phyloP scores from a whole-genome alignment of 352 stramenopile species.

The Phytophthora sp. region DNA sequence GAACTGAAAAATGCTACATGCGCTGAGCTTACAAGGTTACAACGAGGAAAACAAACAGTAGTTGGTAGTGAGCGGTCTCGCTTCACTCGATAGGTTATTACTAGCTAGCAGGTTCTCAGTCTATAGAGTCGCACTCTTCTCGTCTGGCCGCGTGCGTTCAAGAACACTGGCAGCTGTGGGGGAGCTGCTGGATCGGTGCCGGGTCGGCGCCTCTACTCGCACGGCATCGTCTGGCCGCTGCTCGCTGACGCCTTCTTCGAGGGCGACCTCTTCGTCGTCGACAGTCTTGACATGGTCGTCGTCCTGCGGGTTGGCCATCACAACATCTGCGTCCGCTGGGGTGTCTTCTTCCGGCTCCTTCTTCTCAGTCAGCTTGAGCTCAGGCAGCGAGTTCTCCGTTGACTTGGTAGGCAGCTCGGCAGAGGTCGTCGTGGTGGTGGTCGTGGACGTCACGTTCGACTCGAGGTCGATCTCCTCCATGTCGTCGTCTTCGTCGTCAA shows the following conservation, averaged over 20 bases:
- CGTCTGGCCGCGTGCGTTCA: constrained; percentile 21
- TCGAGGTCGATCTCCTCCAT: constrained; percentile 43
- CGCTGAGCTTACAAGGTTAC: no score
- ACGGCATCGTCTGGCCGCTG: background rate
- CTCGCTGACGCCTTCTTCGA: constrained; percentile 17
- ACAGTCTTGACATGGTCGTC: constrained; percentile 22
- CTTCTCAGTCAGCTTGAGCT: constrained; percentile 14
- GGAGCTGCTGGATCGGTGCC: constrained; percentile 34
- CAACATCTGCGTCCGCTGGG: constrained; percentile 14
- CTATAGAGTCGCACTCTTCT: constrained; percentile 34
- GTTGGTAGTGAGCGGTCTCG: no score
- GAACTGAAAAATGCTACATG: background rate
- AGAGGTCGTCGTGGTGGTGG: background rate
- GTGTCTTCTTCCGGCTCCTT: background rate
- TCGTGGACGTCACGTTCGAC: constrained; percentile 14
- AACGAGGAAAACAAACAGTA: no score
- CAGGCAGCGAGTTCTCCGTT: constrained; percentile 1
- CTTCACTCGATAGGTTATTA: constrained; percentile 33
- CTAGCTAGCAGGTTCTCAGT: constrained; percentile 4
- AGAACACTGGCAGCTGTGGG: constrained; percentile 11
- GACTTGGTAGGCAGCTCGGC: background rate
- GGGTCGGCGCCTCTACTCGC: background rate
- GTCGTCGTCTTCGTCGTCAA: constrained; percentile 77
- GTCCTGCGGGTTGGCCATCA: constrained; percentile 42
- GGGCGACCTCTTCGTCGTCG: constrained; percentile 2